These are phyloP conservation scores for Glaciozyma antarctica DNA, from an alignment of 768 basidiomycete genomes.

Conservation along the genomic window DNA sequence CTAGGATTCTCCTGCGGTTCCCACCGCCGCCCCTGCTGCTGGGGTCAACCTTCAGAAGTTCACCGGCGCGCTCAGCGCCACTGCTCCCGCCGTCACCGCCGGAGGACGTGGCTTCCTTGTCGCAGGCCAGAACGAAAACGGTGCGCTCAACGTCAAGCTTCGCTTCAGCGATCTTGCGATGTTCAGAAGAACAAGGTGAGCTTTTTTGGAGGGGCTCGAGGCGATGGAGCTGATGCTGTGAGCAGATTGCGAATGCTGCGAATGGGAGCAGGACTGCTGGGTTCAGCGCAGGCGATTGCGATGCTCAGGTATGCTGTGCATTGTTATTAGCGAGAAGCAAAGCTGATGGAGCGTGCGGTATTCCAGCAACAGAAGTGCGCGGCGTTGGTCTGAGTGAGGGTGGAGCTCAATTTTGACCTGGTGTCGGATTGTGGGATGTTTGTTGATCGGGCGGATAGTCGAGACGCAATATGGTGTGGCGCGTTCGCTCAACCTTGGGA, in stretches of 20 bases:
- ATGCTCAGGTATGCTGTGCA: not conserved
- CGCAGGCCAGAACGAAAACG: not conserved
- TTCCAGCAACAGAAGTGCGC: too few species aligned
- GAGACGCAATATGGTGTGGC: too few species aligned
- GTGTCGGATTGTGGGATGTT: not conserved
- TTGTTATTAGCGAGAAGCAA: too few species aligned
- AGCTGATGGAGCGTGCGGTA: too few species aligned
- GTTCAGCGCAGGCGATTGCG: not conserved
- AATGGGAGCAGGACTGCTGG: not conserved
- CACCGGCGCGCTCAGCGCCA: conserved; percentile 7
- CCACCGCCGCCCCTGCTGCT: not conserved
- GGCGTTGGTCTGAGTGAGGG: too few species aligned
- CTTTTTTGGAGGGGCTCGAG: too few species aligned
- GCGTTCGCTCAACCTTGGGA: too few species aligned
- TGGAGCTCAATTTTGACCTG: not conserved
- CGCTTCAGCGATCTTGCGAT: not conserved
- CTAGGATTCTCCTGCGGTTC: not conserved
- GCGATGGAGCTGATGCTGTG: too few species aligned
- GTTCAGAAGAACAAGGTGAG: not conserved
- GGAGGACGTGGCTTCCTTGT: not conserved
- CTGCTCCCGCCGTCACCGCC: not conserved
- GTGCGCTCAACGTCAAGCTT: not conserved
- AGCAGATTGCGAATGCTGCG: not conserved
- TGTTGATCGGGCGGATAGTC: not conserved
- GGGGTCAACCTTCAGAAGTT: conserved; percentile 36